Percentiles rank a stretch among this genome's conserved stretches.
Conservation (phyloP, 768 basidiomycete species). For the Boletus coccyginus region DNA sequence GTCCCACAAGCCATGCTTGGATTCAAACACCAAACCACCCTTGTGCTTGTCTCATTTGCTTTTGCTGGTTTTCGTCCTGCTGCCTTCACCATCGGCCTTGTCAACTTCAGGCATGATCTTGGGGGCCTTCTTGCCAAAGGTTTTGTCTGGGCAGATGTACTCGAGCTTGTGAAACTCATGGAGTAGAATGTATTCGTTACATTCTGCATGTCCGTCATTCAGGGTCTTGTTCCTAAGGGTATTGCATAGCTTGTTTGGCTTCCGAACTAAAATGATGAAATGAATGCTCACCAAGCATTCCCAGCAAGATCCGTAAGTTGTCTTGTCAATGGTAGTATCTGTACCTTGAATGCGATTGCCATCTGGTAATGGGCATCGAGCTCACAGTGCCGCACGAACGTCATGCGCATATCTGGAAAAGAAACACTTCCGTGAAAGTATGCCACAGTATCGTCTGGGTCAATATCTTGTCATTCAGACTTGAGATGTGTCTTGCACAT, state of each 20-base stretch:
- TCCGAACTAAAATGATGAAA: background rate
- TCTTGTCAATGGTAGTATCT: constrained; percentile 86
- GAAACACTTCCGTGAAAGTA: constrained; percentile 85
- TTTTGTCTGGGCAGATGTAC: constrained; percentile 95
- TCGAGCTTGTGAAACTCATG: constrained; percentile 97
- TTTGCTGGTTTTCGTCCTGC: constrained; percentile 50
- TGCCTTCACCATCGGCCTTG: constrained; percentile 50
- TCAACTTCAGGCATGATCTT: constrained; percentile 51
- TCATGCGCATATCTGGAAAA: constrained; percentile 73
- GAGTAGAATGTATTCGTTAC: constrained; percentile 97
- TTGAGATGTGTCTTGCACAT: constrained; percentile 93
- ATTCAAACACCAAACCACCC: constrained; percentile 98
- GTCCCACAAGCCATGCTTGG: constrained; percentile 95
- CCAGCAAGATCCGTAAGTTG: constrained; percentile 96
- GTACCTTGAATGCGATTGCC: constrained; percentile 93
- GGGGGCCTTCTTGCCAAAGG: constrained; percentile 71
- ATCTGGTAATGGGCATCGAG: constrained; percentile 96
- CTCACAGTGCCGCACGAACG: constrained; percentile 91
- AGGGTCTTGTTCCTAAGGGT: constrained; percentile 86
- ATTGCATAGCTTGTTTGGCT: background rate
- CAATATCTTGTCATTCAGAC: constrained; percentile 87
- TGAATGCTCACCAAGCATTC: constrained; percentile 78
- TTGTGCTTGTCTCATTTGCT: constrained; percentile 93
- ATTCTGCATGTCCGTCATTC: constrained; percentile 96
- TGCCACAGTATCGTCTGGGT: constrained; percentile 88